Evolutionary conservation across 2,329 filamentous ascomycete species (phyloP).

Genomic region (Trichophyton equinum): DNA sequence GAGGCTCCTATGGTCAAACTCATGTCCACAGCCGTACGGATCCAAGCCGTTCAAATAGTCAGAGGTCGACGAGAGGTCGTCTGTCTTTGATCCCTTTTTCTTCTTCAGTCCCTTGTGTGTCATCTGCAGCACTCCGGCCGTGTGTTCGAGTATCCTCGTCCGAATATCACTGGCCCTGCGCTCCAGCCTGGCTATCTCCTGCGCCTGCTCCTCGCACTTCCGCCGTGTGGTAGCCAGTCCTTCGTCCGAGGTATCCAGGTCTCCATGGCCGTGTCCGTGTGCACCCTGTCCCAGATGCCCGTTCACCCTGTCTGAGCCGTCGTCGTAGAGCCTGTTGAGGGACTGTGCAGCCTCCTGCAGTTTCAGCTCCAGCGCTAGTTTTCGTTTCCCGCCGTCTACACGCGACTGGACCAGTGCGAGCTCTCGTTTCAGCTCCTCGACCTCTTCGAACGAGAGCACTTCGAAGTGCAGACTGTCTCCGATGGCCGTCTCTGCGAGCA

Average conservation of each 20-base stretch:
- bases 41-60: slow-evolving; percentile 3
- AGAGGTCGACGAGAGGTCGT: slow-evolving; percentile 19
- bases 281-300: slow-evolving; percentile 18
- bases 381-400: slow-evolving; percentile 70
- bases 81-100: slow-evolving; percentile 39
- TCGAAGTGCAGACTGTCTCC: slow-evolving; percentile 76
- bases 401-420: slow-evolving; percentile 57
- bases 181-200: slow-evolving; percentile 68
- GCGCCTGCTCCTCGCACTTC: slow-evolving; percentile 73
- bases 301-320: slow-evolving; percentile 37
- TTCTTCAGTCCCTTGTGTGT: slow-evolving; percentile 66
- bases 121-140: slow-evolving; percentile 79
- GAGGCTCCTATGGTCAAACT: slow-evolving; percentile 66
- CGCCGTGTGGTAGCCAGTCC: slow-evolving; percentile 63
- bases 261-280: slow-evolving; percentile 18
- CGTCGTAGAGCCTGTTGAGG: slow-evolving; percentile 65
- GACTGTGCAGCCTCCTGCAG: slow-evolving; percentile 86
- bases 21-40: slow-evolving; percentile 31
- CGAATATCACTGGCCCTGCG: slow-evolving; percentile 64
- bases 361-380: slow-evolving; percentile 80
- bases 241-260: slow-evolving; percentile 38
- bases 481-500: slow-evolving; percentile 87
- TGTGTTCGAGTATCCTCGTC: slow-evolving; percentile 70
- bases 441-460: slow-evolving; percentile 79
- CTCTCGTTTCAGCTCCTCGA: slow-evolving; percentile 85